A percentile compares a stretch with the other conserved stretches of the same genome.
phyloP scores from a whole-genome alignment of 2,329 filamentous ascomycete species.

The Ambrosiella beaveri region DNA sequence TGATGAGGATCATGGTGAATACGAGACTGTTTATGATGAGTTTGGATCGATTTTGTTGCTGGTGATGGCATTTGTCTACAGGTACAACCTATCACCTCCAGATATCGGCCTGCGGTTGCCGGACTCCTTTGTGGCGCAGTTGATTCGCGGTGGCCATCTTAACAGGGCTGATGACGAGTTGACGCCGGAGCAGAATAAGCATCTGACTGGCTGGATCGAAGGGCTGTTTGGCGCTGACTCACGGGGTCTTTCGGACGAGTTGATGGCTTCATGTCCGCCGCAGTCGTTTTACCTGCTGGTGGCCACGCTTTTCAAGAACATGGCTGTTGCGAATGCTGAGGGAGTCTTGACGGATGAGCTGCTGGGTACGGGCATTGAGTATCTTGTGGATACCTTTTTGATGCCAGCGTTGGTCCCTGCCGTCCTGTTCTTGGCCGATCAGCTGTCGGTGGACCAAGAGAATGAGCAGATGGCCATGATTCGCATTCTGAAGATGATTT shows the following conservation, averaged over 20 bases:
- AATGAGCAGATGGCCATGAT: slow-evolving; percentile 51
- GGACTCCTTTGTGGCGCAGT: slow-evolving; percentile 51
- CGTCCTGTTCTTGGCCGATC: slow-evolving; percentile 51
- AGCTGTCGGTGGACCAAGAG: slow-evolving; percentile 47
- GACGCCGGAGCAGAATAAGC: slow-evolving; percentile 43
- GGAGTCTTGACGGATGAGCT: slow-evolving; percentile 50
- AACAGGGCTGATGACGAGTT: slow-evolving; percentile 42
- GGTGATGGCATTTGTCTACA: slow-evolving; percentile 55
- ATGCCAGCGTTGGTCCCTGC: slow-evolving; percentile 63
- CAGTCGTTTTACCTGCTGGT: slow-evolving; percentile 69
- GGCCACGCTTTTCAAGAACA: slow-evolving; percentile 60
- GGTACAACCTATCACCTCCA: slow-evolving; percentile 47
- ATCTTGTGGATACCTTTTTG: slow-evolving; percentile 63
- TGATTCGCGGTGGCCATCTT: slow-evolving; percentile 43
- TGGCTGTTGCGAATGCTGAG: slow-evolving; percentile 50
- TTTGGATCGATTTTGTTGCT: slow-evolving; percentile 63
- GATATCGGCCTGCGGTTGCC: slow-evolving; percentile 44
- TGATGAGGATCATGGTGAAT: slow-evolving; percentile 56
- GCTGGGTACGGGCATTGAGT: slow-evolving; percentile 58
- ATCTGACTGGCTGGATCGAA: slow-evolving; percentile 58
- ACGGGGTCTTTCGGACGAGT: slow-evolving; percentile 57
- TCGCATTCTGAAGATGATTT: slow-evolving; percentile 53
- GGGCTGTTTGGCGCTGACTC: slow-evolving; percentile 61
- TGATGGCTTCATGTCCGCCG: slow-evolving; percentile 66
- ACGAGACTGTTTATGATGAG: slow-evolving; percentile 70